Evolutionary conservation across 768 basidiomycete species (phyloP), one percentile per base, ranked within the genome.

Genomic region (Thelephora ganbajun): DNA sequence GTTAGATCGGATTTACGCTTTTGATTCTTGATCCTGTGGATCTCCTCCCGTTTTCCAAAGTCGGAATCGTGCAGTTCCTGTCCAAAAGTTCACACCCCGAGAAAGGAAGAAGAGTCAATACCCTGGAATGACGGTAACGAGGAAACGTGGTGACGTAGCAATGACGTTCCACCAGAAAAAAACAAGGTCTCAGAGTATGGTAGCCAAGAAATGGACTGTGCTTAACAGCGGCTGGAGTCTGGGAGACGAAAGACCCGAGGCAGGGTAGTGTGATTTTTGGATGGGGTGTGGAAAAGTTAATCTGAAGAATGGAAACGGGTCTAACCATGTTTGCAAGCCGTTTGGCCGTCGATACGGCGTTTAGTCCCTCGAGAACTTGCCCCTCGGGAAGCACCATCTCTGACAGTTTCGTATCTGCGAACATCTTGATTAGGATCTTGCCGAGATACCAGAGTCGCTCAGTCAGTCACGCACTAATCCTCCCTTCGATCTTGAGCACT

Each of bases 291-390:
- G 22, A 44, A 13, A 35, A 7, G 11, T 23, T 26, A 23, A 7
- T 30, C 26, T 30, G 9, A 30, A 30, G 19, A 22, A 11, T 26
- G n/a, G 46, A 22, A 23, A 16, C 20, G 7, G n/a, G n/a, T 58
- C 79, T 58, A 57, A 90, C 92, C 91, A 97, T 94, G 48, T 82
- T 88, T 1, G 96, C 94, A 42, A 94, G 64, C 23, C 96, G 77
- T 62, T 96, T 92, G 1, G 93, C 94, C 0, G 84, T 87, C 7
- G 86, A 87, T n/a, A 99, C 92, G 4, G 67, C 64, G 63, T 94
- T 96, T 48, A 99, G 66, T 51, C 80, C 76, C 53, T 89, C 84
- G 48, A 98, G 66, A 3, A 97, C 91, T 51, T 74, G 74, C 9
- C 69, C 76, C 61, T 99, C 96, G 0, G 83, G 77, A 39, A 97